phyloP scores from a whole-genome alignment of 2,329 filamentous ascomycete species.

The Fusarium falciforme region DNA sequence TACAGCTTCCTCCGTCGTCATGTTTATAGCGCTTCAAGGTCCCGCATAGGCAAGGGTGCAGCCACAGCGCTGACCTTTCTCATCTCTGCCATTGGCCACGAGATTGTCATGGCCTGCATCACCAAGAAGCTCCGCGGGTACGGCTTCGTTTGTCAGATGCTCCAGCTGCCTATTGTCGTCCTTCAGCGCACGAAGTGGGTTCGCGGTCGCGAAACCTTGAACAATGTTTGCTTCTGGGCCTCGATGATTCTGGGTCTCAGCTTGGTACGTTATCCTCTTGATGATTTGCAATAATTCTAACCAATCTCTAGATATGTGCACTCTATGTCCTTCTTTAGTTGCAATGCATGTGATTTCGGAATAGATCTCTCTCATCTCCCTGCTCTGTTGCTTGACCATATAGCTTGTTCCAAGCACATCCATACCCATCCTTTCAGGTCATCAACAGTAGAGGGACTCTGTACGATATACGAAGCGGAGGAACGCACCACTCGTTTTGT shows the following conservation, averaged over 20 bases:
- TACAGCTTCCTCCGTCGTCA: conserved; percentile 95
- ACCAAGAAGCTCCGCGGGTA: conserved; percentile 97
- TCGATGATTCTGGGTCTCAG: conserved; percentile 90
- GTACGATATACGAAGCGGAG: neutral
- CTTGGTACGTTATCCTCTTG: conserved; percentile 67
- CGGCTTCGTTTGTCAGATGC: conserved; percentile 94
- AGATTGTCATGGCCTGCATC: conserved; percentile 97
- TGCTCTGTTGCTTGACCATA: conserved; percentile 6
- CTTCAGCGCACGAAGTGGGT: conserved; percentile 86
- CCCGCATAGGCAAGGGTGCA: conserved; percentile 78
- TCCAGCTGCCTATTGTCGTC: conserved; percentile 94
- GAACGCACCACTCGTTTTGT: neutral
- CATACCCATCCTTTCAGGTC: neutral
- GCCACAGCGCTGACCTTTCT: conserved; percentile 94
- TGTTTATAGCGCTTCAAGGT: conserved; percentile 86
- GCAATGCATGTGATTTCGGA: neutral
- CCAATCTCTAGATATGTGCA: conserved; percentile 59
- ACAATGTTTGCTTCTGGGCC: conserved; percentile 91
- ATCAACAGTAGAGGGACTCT: neutral
- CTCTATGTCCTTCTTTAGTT: conserved; percentile 63
- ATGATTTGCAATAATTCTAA: conserved; percentile 20
- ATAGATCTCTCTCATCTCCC: neutral
- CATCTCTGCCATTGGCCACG: conserved; percentile 88
- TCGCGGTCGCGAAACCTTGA: conserved; percentile 78
- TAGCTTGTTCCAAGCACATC: neutral